Conservation (phyloP, 805 yeast species). For the Geotrichum ghanense region DNA sequence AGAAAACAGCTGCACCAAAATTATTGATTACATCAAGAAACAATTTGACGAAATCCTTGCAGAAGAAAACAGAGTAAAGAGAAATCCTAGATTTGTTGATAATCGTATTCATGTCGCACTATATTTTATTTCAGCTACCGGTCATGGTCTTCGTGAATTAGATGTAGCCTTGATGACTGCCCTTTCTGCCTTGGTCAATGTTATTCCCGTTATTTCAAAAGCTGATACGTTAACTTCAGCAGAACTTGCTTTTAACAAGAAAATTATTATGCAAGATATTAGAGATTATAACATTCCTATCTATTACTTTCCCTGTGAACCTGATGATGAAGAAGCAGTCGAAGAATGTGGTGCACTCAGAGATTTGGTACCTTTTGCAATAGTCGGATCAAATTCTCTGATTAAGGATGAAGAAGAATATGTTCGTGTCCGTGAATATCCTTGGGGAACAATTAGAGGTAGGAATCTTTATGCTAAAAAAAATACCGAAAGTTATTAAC, state of each 20-base stretch:
- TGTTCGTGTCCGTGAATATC: conserved; percentile 43
- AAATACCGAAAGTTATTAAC: background rate
- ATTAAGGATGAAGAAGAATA: conserved; percentile 29
- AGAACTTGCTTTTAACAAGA: conserved; percentile 49
- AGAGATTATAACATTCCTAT: conserved; percentile 46
- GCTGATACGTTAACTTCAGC: conserved; percentile 65
- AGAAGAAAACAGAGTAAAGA: conserved; percentile 75
- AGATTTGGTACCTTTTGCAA: conserved; percentile 48
- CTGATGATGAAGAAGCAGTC: conserved; percentile 36
- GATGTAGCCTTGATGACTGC: conserved; percentile 64
- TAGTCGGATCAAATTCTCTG: conserved; percentile 38
- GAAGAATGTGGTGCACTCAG: conserved; percentile 30
- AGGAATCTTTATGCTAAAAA: background rate
- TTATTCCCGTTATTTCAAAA: conserved; percentile 72
- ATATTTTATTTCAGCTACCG: conserved; percentile 56
- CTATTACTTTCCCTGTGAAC: conserved; percentile 64
- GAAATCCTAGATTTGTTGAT: conserved; percentile 71
- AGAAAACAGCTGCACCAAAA: conserved; percentile 23
- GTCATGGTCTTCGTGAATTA: conserved; percentile 45
- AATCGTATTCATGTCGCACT: conserved; percentile 73
- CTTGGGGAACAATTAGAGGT: conserved; percentile 52
- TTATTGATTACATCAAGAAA: conserved; percentile 49
- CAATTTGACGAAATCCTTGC: conserved; percentile 62
- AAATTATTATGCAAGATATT: conserved; percentile 44
- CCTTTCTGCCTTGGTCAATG: conserved; percentile 62